Evolutionary conservation across 2,329 filamentous ascomycete genomes (phyloP).

Genomic region (Claviceps arundinis): DNA sequence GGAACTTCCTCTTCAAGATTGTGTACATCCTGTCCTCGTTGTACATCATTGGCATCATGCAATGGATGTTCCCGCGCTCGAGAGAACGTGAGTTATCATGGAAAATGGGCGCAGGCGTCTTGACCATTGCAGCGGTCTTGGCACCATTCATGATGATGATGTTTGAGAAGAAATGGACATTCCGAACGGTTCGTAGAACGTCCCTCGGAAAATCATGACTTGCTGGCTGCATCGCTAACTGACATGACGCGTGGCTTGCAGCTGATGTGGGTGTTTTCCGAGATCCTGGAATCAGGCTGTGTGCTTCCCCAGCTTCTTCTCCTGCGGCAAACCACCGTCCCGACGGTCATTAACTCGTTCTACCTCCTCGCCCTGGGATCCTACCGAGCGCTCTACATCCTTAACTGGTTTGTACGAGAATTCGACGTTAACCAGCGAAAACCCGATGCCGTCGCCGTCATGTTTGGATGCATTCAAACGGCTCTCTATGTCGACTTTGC

Average conservation of each 20-base stretch:
- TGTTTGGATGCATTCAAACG: conserved; percentile 83
- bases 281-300: conserved; percentile 83
- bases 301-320: conserved; percentile 84
- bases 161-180: conserved; percentile 40
- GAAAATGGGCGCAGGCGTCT: conserved; percentile 66
- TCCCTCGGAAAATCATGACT: neutral
- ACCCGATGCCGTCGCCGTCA: conserved; percentile 60
- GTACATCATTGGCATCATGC: conserved; percentile 82
- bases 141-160: conserved; percentile 63
- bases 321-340: conserved; percentile 85
- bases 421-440: conserved; percentile 43
- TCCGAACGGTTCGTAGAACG: conserved; percentile 29
- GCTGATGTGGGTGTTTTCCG: conserved; percentile 78
- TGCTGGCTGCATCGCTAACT: neutral
- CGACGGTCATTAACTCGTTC: conserved; percentile 93
- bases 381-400: conserved; percentile 77
- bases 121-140: conserved; percentile 50
- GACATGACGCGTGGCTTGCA: conserved; percentile 22
- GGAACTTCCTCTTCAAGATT: conserved; percentile 76
- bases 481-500: conserved; percentile 86
- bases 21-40: conserved; percentile 76
- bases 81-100: conserved; percentile 84
- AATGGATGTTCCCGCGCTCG: conserved; percentile 73
- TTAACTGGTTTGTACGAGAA: conserved; percentile 75
- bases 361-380: conserved; percentile 80